A percentile compares a stretch with the other conserved stretches of the same genome.
Conservation (phyloP, 108 stramenopile species). For the Discostella pseudostelligera region DNA sequence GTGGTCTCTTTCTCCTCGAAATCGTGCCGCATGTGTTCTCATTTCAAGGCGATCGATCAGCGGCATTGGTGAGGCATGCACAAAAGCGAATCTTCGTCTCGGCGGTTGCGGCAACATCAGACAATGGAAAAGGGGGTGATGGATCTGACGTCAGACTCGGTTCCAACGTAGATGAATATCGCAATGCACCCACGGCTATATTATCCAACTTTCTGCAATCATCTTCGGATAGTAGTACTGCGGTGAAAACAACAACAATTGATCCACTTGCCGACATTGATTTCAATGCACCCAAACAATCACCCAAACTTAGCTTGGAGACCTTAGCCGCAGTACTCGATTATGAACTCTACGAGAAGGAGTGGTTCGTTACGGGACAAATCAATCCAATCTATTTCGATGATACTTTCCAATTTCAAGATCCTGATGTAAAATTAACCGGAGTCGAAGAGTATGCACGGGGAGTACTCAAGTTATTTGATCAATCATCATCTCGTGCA, state of each 20-base stretch:
- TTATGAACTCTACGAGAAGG: conserved; percentile 61
- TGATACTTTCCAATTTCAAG: conserved; percentile 77
- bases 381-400: conserved; percentile 77
- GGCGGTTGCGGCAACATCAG: background rate
- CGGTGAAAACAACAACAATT: background rate
- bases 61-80: background rate
- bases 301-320: conserved; percentile 40
- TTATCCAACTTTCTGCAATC: conserved; percentile 68
- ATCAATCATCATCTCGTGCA: conserved; percentile 66
- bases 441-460: conserved; percentile 78
- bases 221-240: background rate
- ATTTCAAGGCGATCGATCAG: background rate
- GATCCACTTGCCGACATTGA: conserved; percentile 35
- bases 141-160: background rate
- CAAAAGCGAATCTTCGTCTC: background rate
- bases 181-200: conserved; percentile 54
- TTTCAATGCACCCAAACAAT: conserved; percentile 31
- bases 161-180: conserved; percentile 56
- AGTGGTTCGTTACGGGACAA: conserved; percentile 89
- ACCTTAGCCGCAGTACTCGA: conserved; percentile 58
- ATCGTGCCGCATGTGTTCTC: background rate
- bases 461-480: conserved; percentile 73
- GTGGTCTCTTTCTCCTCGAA: no score
- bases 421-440: conserved; percentile 79
- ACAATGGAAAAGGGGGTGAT: background rate